phyloP scores from a whole-genome alignment of 495 filamentous ascomycete species.

The Endocarpon pusillum region DNA sequence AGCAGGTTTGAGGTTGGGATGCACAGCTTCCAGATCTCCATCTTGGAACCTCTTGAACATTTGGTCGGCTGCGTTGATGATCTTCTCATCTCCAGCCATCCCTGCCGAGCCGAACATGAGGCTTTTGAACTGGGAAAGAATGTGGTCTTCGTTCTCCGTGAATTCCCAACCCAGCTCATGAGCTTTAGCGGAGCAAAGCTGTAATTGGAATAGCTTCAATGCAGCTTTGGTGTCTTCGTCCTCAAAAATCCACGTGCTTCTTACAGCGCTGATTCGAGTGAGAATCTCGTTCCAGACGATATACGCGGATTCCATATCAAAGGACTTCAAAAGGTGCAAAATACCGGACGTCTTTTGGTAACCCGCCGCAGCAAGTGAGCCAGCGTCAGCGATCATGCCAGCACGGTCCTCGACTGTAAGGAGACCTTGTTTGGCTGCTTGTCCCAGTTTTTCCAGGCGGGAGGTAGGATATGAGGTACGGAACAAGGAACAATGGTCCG shows the following conservation, averaged over 20 bases:
- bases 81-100: slow-evolving; percentile 38
- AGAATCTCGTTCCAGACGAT: slow-evolving; percentile 92
- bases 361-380: slow-evolving; percentile 73
- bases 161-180: slow-evolving; percentile 82
- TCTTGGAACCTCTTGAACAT: slow-evolving; percentile 47
- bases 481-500: slow-evolving; percentile 48
- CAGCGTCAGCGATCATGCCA: slow-evolving; percentile 91
- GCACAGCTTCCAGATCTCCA: slow-evolving; percentile 41
- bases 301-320: slow-evolving; percentile 70
- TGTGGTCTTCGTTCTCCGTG: slow-evolving; percentile 63
- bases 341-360: slow-evolving; percentile 88
- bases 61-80: slow-evolving; percentile 40
- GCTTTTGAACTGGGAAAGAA: slow-evolving; percentile 70
- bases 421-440: slow-evolving; percentile 71
- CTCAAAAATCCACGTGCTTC: slow-evolving; percentile 80
- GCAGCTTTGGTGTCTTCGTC: slow-evolving; percentile 52
- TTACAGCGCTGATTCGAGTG: slow-evolving; percentile 53
- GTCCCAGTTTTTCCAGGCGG: slow-evolving; percentile 42
- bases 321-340: slow-evolving; percentile 67
- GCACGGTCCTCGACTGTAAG: slow-evolving; percentile 85
- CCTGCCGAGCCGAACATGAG: slow-evolving; percentile 47
- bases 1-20: slow-evolving; percentile 46
- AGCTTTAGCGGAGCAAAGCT: slow-evolving; percentile 56
- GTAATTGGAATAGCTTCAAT: slow-evolving; percentile 63
- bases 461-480: slow-evolving; percentile 45